These are phyloP conservation scores for Pelagomonas calceolata DNA, from an alignment of 108 stramenopile genomes.

Conservation along the genomic window DNA sequence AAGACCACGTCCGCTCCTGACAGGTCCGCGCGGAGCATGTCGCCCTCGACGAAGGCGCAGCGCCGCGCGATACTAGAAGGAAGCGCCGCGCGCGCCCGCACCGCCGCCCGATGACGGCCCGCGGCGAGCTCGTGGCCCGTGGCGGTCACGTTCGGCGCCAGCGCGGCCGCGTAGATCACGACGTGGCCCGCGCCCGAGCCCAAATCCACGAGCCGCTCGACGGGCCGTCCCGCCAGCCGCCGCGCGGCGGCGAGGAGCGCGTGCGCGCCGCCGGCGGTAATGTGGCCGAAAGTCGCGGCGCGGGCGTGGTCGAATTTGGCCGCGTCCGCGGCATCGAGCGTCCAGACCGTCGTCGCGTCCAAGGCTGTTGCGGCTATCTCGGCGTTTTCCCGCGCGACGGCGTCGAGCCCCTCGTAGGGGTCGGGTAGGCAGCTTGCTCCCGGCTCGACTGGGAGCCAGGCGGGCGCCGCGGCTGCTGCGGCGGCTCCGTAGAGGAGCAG, in stretches of 20 bases:
- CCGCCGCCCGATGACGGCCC: neutral
- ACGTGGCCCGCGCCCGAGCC: neutral
- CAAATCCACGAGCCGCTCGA: neutral
- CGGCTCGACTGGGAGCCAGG: too few species aligned
- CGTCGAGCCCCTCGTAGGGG: too few species aligned
- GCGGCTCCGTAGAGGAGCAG: too few species aligned
- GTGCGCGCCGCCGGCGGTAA: too few species aligned
- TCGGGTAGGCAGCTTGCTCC: too few species aligned
- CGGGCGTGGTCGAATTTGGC: neutral
- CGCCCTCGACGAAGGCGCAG: neutral
- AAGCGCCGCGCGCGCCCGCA: neutral
- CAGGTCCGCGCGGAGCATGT: neutral
- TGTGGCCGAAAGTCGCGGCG: neutral
- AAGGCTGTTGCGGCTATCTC: too few species aligned
- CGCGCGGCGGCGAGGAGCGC: neutral
- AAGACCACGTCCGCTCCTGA: neutral
- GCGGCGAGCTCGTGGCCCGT: neutral
- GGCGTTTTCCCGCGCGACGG: too few species aligned
- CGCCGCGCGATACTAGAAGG: neutral
- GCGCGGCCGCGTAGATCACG: neutral
- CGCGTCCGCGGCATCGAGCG: neutral
- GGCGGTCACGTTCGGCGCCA: neutral
- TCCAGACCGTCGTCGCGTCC: neutral
- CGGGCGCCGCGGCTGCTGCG: too few species aligned
- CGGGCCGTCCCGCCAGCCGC: neutral